Conservation (phyloP, 345 rosid genomes). For the Salix caprea region DNA sequence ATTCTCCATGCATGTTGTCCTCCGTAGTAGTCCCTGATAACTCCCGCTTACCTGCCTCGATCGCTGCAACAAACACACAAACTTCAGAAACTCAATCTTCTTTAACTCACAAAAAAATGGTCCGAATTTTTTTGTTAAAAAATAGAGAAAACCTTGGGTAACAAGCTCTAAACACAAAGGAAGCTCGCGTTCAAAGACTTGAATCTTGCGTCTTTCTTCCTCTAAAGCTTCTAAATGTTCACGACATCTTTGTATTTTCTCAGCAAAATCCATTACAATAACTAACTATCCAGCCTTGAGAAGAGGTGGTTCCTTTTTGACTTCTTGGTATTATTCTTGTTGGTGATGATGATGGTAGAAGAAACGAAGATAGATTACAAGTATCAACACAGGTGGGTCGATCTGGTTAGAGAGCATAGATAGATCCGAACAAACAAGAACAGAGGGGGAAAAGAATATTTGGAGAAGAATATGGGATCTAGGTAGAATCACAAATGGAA, state of each 20-base stretch:
- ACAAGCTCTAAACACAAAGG: slow-evolving; percentile 93
- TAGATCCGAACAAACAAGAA: slow-evolving; percentile 32
- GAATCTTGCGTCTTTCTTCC: slow-evolving; percentile 86
- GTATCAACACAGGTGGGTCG: neutral
- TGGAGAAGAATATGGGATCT: slow-evolving; percentile 57
- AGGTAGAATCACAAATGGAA: slow-evolving; percentile 60
- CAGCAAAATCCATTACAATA: slow-evolving; percentile 37
- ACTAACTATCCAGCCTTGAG: neutral
- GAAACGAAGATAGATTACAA: neutral
- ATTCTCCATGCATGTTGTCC: slow-evolving; percentile 45
- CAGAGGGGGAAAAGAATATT: neutral
- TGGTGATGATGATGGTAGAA: neutral
- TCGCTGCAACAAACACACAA: slow-evolving; percentile 45
- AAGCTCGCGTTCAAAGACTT: slow-evolving; percentile 88
- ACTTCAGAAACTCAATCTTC: neutral
- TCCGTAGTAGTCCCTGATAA: slow-evolving; percentile 55
- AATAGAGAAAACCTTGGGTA: slow-evolving; percentile 51
- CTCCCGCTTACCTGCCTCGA: slow-evolving; percentile 72
- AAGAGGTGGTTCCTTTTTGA: neutral
- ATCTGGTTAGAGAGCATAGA: slow-evolving; percentile 32
- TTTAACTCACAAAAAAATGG: neutral
- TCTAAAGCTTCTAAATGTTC: slow-evolving; percentile 68
- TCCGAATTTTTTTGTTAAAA: neutral
- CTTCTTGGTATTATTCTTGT: neutral
- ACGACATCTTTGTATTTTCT: slow-evolving; percentile 51